Evolutionary conservation across 495 filamentous ascomycete genomes (phyloP).

Genomic region (Talaromyces trachyspermus): DNA sequence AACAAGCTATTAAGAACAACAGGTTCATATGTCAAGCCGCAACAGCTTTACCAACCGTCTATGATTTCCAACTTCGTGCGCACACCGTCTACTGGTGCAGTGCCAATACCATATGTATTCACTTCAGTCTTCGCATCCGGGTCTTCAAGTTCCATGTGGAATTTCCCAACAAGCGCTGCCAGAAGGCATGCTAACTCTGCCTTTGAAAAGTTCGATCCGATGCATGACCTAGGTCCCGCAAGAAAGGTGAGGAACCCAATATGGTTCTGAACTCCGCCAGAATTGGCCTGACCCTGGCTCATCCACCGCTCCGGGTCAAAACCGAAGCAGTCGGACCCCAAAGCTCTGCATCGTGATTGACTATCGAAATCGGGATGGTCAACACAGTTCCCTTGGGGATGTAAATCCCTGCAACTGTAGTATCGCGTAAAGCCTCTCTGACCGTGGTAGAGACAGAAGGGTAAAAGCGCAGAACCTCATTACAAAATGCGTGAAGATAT

Average conservation of each 20-base stretch:
- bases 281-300: conserved; percentile 37
- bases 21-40: too few species aligned
- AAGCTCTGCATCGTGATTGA: conserved; percentile 66
- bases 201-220: conserved; percentile 74
- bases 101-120: conserved; percentile 10
- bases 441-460: conserved; percentile 54
- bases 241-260: conserved; percentile 78
- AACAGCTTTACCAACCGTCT: conserved; percentile 8
- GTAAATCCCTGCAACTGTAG: conserved; percentile 46
- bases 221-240: conserved; percentile 73
- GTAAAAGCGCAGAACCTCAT: conserved; percentile 52
- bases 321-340: conserved; percentile 75
- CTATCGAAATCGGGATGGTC: conserved; percentile 41
- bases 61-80: conserved; percentile 2
- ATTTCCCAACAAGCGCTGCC: conserved; percentile 68
- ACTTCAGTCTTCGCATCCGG: conserved; percentile 50
- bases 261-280: conserved; percentile 53
- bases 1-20: too few species aligned
- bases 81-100: conserved; percentile 1
- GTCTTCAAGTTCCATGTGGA: conserved; percentile 55
- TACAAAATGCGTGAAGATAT: conserved; percentile 56
- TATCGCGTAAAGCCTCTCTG: conserved; percentile 56
- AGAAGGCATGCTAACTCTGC: conserved; percentile 77
- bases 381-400: conserved; percentile 51
- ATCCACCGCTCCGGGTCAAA: conserved; percentile 81